Evolutionary conservation across 1,139 yeast genomes (phyloP).

Genomic region (Nakaseomyces sp.): DNA sequence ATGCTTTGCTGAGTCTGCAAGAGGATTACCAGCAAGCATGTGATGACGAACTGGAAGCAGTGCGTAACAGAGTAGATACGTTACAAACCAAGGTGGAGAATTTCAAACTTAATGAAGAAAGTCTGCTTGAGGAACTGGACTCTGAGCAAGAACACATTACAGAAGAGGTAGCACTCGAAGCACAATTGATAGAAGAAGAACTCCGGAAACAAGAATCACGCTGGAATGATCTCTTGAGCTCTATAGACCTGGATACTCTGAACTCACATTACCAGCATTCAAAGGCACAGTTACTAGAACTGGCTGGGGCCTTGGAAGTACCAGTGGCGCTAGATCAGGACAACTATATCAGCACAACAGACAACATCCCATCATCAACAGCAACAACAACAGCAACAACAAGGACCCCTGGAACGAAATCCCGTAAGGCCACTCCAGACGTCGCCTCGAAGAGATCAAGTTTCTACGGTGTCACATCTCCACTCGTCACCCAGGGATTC

Average conservation of each 20-base stretch:
- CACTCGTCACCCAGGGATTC: background rate
- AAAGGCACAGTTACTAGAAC: background rate
- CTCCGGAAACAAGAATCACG: background rate
- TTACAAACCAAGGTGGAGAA: constrained; percentile 36
- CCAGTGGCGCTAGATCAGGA: background rate
- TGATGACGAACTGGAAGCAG: constrained; percentile 45
- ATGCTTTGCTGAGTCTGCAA: constrained; percentile 35
- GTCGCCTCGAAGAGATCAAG: constrained; percentile 7
- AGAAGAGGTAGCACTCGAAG: background rate
- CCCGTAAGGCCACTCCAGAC: too few relatives aligned
- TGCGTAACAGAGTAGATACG: constrained; percentile 56
- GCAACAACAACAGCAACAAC: constrained; percentile 5
- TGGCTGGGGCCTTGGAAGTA: background rate
- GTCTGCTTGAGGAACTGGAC: constrained; percentile 37
- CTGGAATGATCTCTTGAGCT: background rate
- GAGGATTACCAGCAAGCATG: constrained; percentile 43
- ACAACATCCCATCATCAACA: constrained; percentile 19
- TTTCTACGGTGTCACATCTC: constrained; percentile 10
- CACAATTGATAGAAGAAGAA: background rate
- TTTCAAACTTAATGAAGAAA: constrained; percentile 48
- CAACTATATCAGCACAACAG: constrained; percentile 32
- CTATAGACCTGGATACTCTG: background rate
- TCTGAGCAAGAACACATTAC: constrained; percentile 29
- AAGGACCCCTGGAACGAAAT: constrained; percentile 2
- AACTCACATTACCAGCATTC: background rate